Evolutionary conservation across 2,329 filamentous ascomycete genomes (phyloP).

Genomic region (Hypoxylon rubiginosum): DNA sequence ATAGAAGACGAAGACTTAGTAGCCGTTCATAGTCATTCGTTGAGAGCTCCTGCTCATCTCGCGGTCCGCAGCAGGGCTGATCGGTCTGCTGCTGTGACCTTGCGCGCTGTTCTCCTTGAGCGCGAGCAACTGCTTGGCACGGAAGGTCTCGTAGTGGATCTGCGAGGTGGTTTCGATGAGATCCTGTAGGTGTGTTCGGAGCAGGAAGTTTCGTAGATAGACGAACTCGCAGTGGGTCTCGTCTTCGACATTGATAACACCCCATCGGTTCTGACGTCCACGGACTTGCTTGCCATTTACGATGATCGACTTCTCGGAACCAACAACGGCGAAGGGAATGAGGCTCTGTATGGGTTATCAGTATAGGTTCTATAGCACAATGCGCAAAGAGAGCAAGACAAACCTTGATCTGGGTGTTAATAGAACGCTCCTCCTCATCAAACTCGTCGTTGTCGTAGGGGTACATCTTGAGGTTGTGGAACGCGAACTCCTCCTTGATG

Average conservation of each 20-base stretch:
- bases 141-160: constrained; percentile 99
- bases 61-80: constrained; percentile 93
- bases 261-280: constrained; percentile 98
- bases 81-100: constrained; percentile 86
- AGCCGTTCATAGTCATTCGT: constrained; percentile 98
- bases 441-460: constrained; percentile 99
- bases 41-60: constrained; percentile 98
- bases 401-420: constrained; percentile 98
- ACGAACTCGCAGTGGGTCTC: constrained; percentile 99
- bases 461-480: constrained; percentile 99
- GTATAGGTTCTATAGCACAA: constrained; percentile 20
- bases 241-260: constrained; percentile 99
- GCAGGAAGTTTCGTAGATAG: constrained; percentile 97
- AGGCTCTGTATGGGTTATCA: constrained; percentile 74
- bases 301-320: constrained; percentile 97
- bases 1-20: constrained; percentile 68
- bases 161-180: constrained; percentile 99
- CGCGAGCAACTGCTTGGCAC: constrained; percentile 96
- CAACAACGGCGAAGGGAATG: constrained; percentile 97
- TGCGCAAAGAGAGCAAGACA: constrained; percentile 38
- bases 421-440: constrained; percentile 92
- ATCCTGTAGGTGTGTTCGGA: constrained; percentile 97
- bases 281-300: constrained; percentile 98
- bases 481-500: constrained; percentile 99
- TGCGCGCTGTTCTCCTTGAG: constrained; percentile 98